phyloP scores from a whole-genome alignment of 345 rosid genomes.

The Brassica rapa region DNA sequence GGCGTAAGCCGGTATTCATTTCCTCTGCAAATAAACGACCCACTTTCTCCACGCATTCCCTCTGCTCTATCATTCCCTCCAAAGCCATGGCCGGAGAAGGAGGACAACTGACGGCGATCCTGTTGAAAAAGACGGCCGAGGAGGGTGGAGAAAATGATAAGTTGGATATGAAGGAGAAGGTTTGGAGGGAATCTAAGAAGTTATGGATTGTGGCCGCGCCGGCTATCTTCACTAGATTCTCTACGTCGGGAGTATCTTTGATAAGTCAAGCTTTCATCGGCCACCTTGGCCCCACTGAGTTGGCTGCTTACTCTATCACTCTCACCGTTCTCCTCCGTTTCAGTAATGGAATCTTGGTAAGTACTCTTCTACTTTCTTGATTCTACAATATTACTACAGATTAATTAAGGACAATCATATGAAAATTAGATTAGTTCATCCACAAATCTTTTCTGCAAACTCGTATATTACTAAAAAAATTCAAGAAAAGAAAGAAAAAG shows the following conservation, averaged over 20 bases:
- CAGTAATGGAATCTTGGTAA: slow-evolving; percentile 64
- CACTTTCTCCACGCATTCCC: background rate
- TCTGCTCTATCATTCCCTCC: background rate
- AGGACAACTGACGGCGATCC: slow-evolving; percentile 40
- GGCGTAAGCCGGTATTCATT: background rate
- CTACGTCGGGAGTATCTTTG: slow-evolving; percentile 57
- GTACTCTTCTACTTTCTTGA: slow-evolving; percentile 7
- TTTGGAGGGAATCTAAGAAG: slow-evolving; percentile 65
- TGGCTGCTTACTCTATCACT: slow-evolving; percentile 74
- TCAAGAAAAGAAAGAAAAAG: background rate
- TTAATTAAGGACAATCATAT: background rate
- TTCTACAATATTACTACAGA: background rate
- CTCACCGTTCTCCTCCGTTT: slow-evolving; percentile 66
- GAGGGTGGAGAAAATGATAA: slow-evolving; percentile 20
- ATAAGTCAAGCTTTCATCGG: slow-evolving; percentile 74
- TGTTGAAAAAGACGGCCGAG: slow-evolving; percentile 14
- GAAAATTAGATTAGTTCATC: background rate
- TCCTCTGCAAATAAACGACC: background rate
- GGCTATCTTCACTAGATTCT: slow-evolving; percentile 69
- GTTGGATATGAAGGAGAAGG: slow-evolving; percentile 39
- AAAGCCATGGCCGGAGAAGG: slow-evolving; percentile 30
- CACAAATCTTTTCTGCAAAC: background rate
- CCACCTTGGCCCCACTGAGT: slow-evolving; percentile 60
- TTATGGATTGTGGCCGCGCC: slow-evolving; percentile 75
- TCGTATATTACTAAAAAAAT: background rate